Base-by-base conservation (phyloP, 257 asterid species). In the Solanum bulbocastanum region DNA sequence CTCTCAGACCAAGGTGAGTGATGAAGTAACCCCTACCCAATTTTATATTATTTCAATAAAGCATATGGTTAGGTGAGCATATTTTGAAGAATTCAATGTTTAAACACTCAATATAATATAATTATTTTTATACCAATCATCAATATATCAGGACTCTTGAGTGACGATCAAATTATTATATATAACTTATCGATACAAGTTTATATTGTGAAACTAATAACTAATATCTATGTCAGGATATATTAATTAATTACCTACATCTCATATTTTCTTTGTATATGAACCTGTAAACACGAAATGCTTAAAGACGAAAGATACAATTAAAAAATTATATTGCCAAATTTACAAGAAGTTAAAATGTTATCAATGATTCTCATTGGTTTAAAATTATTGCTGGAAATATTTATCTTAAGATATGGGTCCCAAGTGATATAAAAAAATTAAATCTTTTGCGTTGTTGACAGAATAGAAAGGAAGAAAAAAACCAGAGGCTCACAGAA, bases 401-500 rank as follows among this genome's bases (percentile, higher is more conserved):
- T 81, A 16, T 30, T 44, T 85, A 78, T 46, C 35, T 46, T 79
- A 75, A 78, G 49, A 69, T 15, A 65, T 66, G 87, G 90, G 83
- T 6, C 87, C 88, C 27, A 15, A 14, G 10, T 58, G 79, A 87
- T 42, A 87, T 79, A 71, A 40, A 87, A 78, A 84, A 69, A 40
- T 0, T n/a, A 71, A 46, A 74, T 60, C 49, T 35, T 35, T 44
- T 46, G 86, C 69, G 65, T 76, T 58, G 75, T 68, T 78, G 87
- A 46, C 39, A 86, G 89, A 83, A 68, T 62, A 83, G 27, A 22
- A 20, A 40, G 23, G 76, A 71, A 75, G 83, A 56, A 68, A 37
- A 85, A 69, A 91, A 72, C 76, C 91, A 85, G 27, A 46, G 88
- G 91, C 6, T 87, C 87, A 76, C 42, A 87, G 15, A 68, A 73